Evolutionary conservation across 352 stramenopile species (phyloP), one percentile per base, ranked within the genome.

Genomic region (Globisporangium sylvaticum): DNA sequence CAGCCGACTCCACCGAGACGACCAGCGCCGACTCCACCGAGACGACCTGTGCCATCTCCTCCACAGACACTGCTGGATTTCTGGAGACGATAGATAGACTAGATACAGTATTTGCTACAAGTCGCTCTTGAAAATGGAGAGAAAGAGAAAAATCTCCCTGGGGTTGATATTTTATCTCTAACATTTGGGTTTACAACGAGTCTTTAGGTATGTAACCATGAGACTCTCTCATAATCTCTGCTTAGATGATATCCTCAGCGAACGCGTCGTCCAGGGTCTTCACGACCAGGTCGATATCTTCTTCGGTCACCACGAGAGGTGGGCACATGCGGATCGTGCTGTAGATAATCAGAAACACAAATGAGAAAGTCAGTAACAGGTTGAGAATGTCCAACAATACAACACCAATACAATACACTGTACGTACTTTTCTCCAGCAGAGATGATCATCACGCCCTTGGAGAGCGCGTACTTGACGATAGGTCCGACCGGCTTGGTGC

Each of bases 381-480:
- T 22, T n/a, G 15, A 46, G 15, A 42, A 42, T 42, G 34, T 4
- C 34, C 34, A 42, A 18, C 34, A 7, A 42, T 12, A 60, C 44
- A n/a, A 60, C 32, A 52, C 52, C 4, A 34, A 44, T 60, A 14
- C 34, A 25, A 61, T 32, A 46, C 2, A 48, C 44, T 63, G 31
- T 10, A 81, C 79, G 57, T 76, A 93, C 85, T 91, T 92, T 73
- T 94, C 84, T 32, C 89, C 89, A 25, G 78, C 89, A 20, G 83
- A 89, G 73, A 95, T 94, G 67, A 93, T 76, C 61, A 96, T 79
- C 50, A 96, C 75, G 63, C 82, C 80, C 67, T 96, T 90, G 24
- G 76, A 77, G 50, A 91, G 76, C 44, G 82, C 80, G 63, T 90
- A 90, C 63, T 90, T 78, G 61, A 92, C 77, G 54, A 91, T 69